Base-by-base conservation (phyloP, 352 stramenopile species). In the Ophiocytium majus region DNA sequence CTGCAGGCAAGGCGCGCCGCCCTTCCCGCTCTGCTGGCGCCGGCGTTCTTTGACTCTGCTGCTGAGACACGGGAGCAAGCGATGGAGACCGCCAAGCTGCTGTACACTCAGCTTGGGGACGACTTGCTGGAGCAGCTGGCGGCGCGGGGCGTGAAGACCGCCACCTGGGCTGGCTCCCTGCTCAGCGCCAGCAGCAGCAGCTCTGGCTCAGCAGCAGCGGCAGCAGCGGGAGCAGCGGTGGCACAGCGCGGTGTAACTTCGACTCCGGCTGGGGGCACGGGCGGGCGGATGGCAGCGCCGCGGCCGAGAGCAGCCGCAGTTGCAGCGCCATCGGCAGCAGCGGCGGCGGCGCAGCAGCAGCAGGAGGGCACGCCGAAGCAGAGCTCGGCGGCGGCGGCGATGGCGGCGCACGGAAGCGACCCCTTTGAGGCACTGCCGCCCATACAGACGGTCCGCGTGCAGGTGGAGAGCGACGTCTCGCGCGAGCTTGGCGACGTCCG, bases 401-500 rank as follows among this genome's bases (percentile, higher is more conserved):
- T 14, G 43, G 43, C 43, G 43, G 43, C 43, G 43, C 43, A 57
- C 5, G 5, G 5, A 5, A 14, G 14, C 43, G 5, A 57, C 5
- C 43, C 43, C 43, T 57, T 57, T 14, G 43, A 5, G 5, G 14
- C 5, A 14, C 43, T 57, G 43, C 43, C 43, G 43, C 43, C 43
- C 5, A 57, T 57, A 5, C 43, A 57, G 43, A n/a, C 82, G 0
- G 82, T 86, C 43, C 57, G 33, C 32, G 82, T 86, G 9, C 82
- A 79, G 43, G 82, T 75, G 34, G 82, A 86, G 82, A 36, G 76
- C 19, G 82, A 86, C 19, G 82, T 86, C 10, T 33, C 50, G 0
- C 82, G 82, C n/a, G 82, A 86, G 75, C 50, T 86, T 10, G 82
- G 82, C 31, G 82, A 71, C 1, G 82, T 50, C 0, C 63, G 49